These are phyloP conservation scores for Phytopythium sindhum DNA, from an alignment of 352 stramenopile species.

Conservation along the genomic window DNA sequence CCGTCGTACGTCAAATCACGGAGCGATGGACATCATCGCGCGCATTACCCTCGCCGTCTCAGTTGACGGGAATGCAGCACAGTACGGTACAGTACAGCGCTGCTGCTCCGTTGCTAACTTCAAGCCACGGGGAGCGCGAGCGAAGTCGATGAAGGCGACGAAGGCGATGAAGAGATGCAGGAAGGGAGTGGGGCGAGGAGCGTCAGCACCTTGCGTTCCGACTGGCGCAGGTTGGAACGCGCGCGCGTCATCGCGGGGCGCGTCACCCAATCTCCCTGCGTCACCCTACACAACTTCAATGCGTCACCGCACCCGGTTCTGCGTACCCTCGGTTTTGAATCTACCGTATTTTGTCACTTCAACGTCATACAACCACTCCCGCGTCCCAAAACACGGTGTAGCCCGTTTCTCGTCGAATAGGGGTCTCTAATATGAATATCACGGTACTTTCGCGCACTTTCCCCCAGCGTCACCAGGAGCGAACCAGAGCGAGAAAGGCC, in stretches of 20 bases:
- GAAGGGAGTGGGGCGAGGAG: no score
- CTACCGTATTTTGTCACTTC: not conserved
- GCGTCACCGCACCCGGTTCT: not conserved
- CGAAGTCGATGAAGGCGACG: no score
- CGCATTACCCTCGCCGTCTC: not conserved
- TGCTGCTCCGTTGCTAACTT: no score
- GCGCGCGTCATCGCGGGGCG: not conserved
- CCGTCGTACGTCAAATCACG: not conserved
- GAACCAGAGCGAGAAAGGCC: not conserved
- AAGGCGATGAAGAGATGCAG: no score
- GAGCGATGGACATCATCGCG: not conserved
- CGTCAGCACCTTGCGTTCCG: not conserved
- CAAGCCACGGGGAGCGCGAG: no score
- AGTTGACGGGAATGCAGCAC: not conserved
- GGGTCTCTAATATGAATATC: not conserved
- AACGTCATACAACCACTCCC: not conserved
- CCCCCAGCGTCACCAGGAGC: not conserved
- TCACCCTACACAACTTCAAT: slow-evolving; percentile 5
- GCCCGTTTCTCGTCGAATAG: not conserved
- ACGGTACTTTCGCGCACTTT: not conserved
- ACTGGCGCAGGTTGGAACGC: not conserved
- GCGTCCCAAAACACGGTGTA: not conserved
- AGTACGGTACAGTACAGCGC: not conserved
- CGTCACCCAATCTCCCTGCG: not conserved
- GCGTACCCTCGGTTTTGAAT: not conserved